These are phyloP conservation scores for Leishmania major DNA, from an alignment of 208 protist genomes.

Conservation along the genomic window DNA sequence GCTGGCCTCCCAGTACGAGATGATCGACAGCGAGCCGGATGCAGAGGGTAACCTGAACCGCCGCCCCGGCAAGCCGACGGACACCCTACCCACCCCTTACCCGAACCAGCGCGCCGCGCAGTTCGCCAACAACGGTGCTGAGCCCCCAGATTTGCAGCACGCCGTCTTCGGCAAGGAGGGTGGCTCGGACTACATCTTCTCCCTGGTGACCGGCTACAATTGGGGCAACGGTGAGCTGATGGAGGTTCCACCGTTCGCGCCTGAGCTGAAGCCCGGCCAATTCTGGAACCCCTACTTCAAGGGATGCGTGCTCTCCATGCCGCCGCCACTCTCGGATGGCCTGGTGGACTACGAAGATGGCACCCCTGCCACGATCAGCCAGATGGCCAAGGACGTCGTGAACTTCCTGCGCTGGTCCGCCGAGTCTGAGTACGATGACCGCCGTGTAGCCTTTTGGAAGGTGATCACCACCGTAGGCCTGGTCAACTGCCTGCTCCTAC, in stretches of 20 bases:
- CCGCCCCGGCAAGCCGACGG: slow-evolving; percentile 96
- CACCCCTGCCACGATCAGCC: slow-evolving; percentile 95
- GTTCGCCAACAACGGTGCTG: slow-evolving; percentile 96
- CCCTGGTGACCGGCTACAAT: slow-evolving; percentile 97
- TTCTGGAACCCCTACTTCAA: slow-evolving; percentile 99
- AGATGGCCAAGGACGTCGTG: slow-evolving; percentile 98
- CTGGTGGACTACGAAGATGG: slow-evolving; percentile 98
- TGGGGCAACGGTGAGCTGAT: slow-evolving; percentile 94
- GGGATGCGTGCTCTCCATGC: slow-evolving; percentile 97
- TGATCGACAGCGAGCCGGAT: slow-evolving; percentile 96
- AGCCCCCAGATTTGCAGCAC: slow-evolving; percentile 98
- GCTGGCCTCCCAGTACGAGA: slow-evolving; percentile 91
- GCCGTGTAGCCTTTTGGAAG: slow-evolving; percentile 89
- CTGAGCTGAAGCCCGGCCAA: slow-evolving; percentile 87
- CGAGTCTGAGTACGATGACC: slow-evolving; percentile 90
- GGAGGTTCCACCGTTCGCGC: slow-evolving; percentile 83
- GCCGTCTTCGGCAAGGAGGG: slow-evolving; percentile 96
- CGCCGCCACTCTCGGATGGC: slow-evolving; percentile 95
- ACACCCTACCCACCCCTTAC: slow-evolving; percentile 97
- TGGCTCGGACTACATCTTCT: slow-evolving; percentile 98
- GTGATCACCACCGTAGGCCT: slow-evolving; percentile 75
- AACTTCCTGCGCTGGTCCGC: slow-evolving; percentile 94
- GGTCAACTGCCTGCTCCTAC: slow-evolving; percentile 83
- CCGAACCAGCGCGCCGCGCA: slow-evolving; percentile 97
- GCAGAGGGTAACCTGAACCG: slow-evolving; percentile 96